A percentile compares a stretch with the other conserved stretches of the same genome.
Evolutionary conservation across 2,329 filamentous ascomycete species (phyloP).

Genomic region (Aspergillus caelatus): DNA sequence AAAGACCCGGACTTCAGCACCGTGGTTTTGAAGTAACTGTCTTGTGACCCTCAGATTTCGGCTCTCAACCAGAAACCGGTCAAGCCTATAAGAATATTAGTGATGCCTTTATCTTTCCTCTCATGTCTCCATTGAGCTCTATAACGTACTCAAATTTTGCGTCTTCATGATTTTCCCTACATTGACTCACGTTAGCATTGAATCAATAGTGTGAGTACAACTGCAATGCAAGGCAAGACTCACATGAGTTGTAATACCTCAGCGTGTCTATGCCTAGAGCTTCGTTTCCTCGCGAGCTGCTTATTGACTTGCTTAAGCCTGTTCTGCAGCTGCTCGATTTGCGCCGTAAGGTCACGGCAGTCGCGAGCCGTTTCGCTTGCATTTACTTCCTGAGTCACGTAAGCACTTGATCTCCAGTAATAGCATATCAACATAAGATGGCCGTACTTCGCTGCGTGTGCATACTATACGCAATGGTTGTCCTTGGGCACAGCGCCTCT

Average conservation of each 20-base stretch:
- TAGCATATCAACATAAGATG: neutral
- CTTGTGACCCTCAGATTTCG: constrained; percentile 8
- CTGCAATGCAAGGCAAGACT: neutral
- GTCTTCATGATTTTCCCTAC: neutral
- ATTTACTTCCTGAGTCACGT: constrained; percentile 12
- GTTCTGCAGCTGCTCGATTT: constrained; percentile 3
- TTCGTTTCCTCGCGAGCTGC: neutral
- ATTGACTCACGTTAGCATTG: neutral
- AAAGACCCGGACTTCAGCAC: constrained; percentile 13
- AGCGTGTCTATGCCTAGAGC: neutral
- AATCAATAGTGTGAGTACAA: neutral
- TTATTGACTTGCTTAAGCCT: neutral
- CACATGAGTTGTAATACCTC: neutral
- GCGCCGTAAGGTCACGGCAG: neutral
- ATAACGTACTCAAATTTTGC: neutral
- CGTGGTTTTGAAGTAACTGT: constrained; percentile 3
- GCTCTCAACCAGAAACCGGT: constrained; percentile 7
- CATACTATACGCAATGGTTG: constrained; percentile 22
- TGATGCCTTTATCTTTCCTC: neutral
- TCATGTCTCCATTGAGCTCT: neutral
- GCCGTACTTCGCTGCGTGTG: constrained; percentile 22
- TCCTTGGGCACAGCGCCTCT: constrained; percentile 1
- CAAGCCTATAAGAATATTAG: constrained; percentile 1
- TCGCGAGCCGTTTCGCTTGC: constrained; percentile 13
- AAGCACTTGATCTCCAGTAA: neutral